Conservation (phyloP, 352 stramenopile species). For the Phytophthora pistaciae region DNA sequence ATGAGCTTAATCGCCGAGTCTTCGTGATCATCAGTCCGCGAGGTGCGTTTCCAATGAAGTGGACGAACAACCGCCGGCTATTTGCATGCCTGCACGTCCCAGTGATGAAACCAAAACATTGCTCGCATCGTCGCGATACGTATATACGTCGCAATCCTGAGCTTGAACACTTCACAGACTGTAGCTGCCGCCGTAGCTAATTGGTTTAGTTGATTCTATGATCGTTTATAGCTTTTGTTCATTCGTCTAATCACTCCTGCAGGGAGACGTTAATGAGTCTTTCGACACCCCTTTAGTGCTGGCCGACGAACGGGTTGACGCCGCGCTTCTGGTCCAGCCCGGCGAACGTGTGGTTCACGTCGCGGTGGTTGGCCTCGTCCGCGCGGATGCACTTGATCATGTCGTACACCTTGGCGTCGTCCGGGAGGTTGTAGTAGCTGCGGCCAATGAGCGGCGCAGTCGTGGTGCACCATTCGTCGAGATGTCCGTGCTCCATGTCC, state of each 20-base stretch:
- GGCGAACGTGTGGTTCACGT: constrained; percentile 85
- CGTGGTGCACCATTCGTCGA: constrained; percentile 72
- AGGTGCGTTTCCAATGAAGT: neutral
- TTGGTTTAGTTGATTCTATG: neutral
- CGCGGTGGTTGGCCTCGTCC: constrained; percentile 87
- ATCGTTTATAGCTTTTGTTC: neutral
- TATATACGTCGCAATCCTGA: too few species aligned
- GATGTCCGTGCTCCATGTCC: constrained; percentile 86
- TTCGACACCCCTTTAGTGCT: constrained; percentile 11
- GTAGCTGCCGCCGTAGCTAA: too few species aligned
- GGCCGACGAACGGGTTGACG: constrained; percentile 41
- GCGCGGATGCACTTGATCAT: constrained; percentile 86
- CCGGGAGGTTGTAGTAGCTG: constrained; percentile 87
- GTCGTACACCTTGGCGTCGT: constrained; percentile 83
- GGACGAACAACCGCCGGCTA: neutral
- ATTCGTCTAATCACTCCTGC: neutral
- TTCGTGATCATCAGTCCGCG: neutral
- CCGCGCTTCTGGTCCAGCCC: constrained; percentile 42
- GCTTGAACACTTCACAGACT: too few species aligned
- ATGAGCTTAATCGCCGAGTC: neutral
- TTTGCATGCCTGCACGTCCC: neutral
- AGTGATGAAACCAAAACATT: too few species aligned
- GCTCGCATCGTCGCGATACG: too few species aligned
- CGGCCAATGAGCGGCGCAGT: constrained; percentile 73
- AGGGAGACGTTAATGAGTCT: neutral